Conservation (phyloP, 2,329 filamentous ascomycete species). For the Aspergillus sp. region DNA sequence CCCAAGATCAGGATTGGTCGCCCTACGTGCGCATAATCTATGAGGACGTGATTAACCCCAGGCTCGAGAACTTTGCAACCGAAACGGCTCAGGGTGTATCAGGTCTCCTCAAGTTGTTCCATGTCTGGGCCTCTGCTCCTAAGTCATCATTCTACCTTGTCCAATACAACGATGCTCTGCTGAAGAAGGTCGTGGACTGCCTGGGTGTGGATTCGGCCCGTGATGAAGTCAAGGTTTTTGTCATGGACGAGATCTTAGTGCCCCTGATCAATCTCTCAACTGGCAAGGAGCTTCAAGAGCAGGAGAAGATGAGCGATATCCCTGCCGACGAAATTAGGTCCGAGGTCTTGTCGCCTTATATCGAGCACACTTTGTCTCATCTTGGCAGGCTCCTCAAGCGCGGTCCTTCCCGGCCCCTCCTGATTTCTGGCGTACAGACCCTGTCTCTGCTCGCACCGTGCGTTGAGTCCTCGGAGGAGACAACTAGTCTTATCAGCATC, state of each 20-base stretch:
- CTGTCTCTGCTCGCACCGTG: constrained; percentile 75
- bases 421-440: constrained; percentile 76
- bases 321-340: constrained; percentile 37
- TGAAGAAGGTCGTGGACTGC: constrained; percentile 71
- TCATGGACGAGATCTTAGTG: constrained; percentile 71
- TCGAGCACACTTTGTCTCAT: constrained; percentile 64
- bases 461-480: constrained; percentile 63
- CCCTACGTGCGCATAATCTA: constrained; percentile 71
- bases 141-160: constrained; percentile 71
- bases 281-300: constrained; percentile 55
- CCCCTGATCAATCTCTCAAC: constrained; percentile 65
- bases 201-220: constrained; percentile 73
- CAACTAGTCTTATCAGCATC: constrained; percentile 76
- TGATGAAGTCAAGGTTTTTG: constrained; percentile 81
- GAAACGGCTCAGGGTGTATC: constrained; percentile 92
- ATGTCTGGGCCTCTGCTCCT: constrained; percentile 72
- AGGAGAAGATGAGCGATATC: constrained; percentile 47
- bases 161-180: constrained; percentile 58
- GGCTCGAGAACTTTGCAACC: constrained; percentile 73
- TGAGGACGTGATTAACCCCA: constrained; percentile 72
- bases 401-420: constrained; percentile 68
- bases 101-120: constrained; percentile 75
- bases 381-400: constrained; percentile 57
- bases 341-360: constrained; percentile 54
- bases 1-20: constrained; percentile 69